Evolutionary conservation across 2,329 filamentous ascomycete species (phyloP).

Genomic region (Apiospora hydei): DNA sequence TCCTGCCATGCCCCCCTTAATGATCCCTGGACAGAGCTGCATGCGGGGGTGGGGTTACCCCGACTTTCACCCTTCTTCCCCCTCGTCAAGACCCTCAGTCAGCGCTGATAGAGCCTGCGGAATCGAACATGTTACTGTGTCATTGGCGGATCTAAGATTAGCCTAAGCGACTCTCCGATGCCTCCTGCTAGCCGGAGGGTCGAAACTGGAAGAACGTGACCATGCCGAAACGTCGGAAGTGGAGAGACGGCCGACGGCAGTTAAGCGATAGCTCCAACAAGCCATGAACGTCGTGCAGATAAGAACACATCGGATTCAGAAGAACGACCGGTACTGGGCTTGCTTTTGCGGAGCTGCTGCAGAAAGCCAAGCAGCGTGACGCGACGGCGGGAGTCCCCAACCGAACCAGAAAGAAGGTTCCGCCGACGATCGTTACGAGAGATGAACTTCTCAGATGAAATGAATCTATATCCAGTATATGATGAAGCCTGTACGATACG

Average conservation of each 20-base stretch:
- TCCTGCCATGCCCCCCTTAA: background rate
- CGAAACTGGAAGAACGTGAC: background rate
- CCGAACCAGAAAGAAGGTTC: background rate
- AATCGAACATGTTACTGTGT: constrained; percentile 7
- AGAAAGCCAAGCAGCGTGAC: background rate
- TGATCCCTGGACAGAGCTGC: background rate
- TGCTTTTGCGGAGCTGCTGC: background rate
- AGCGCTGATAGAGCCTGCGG: constrained; percentile 2
- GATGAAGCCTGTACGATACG: background rate
- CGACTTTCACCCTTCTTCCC: background rate
- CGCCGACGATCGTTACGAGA: background rate
- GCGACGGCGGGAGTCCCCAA: background rate
- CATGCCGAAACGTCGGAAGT: background rate
- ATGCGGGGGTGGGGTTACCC: constrained; percentile 16
- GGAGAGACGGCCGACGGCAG: constrained; percentile 4
- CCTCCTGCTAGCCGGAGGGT: background rate
- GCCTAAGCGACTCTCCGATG: constrained; percentile 17
- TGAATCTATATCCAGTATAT: background rate
- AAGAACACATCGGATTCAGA: background rate
- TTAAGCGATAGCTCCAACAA: background rate
- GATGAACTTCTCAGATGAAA: background rate
- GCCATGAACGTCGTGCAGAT: background rate
- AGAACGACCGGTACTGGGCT: background rate
- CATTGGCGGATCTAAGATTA: constrained; percentile 15
- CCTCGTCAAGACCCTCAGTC: background rate